These are phyloP conservation scores for Saccharomyces uvarum DNA, from an alignment of 1,139 yeast species.

Conservation along the genomic window DNA sequence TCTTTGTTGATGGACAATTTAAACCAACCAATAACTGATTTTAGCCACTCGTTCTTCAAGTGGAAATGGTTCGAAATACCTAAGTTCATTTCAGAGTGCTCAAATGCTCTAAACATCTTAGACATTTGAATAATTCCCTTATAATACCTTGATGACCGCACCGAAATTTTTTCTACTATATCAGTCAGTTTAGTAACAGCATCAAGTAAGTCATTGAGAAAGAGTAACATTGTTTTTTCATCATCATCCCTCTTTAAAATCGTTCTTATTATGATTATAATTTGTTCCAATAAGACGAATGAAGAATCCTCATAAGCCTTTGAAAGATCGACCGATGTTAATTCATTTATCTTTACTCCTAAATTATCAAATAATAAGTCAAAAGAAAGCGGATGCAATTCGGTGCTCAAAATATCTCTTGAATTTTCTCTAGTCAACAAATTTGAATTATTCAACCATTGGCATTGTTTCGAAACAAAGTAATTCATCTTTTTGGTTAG, in stretches of 20 bases:
- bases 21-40: conserved; percentile 59
- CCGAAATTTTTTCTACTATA: conserved; percentile 33
- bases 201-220: conserved; percentile 36
- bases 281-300: conserved; percentile 35
- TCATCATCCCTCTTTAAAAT: conserved; percentile 37
- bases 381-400: conserved; percentile 39
- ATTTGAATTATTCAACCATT: conserved; percentile 43
- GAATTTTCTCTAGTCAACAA: conserved; percentile 45
- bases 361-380: conserved; percentile 33
- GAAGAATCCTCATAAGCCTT: conserved; percentile 16
- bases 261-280: conserved; percentile 36
- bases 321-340: conserved; percentile 25
- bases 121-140: conserved; percentile 54
- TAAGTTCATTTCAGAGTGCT: conserved; percentile 37
- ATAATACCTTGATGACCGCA: conserved; percentile 35
- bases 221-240: conserved; percentile 32
- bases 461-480: conserved; percentile 39
- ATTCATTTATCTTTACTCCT: conserved; percentile 13
- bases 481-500: conserved; percentile 43
- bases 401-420: conserved; percentile 41
- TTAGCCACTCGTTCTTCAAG: conserved; percentile 54
- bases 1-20: conserved; percentile 42
- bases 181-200: conserved; percentile 33
- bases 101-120: conserved; percentile 45
- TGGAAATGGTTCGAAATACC: conserved; percentile 50